Evolutionary conservation across 2,329 filamentous ascomycete species (phyloP).

Genomic region (Madurella mycetomatis): DNA sequence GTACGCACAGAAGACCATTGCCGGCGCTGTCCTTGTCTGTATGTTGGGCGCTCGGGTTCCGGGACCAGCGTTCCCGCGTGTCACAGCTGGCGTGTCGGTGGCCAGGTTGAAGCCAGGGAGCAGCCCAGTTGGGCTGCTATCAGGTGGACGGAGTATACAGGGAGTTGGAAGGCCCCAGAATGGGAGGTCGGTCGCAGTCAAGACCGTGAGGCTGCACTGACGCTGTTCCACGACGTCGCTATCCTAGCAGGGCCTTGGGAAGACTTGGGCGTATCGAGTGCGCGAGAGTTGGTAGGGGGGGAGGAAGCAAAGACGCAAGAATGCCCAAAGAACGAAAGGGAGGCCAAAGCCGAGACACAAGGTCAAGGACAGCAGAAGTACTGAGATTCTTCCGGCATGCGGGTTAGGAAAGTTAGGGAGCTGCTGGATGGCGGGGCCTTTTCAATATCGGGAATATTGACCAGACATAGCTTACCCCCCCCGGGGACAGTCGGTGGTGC

Average conservation of each 20-base stretch:
- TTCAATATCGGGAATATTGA: constrained; percentile 26
- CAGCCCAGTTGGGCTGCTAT: constrained; percentile 1
- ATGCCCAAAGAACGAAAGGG: neutral
- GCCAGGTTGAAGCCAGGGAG: neutral
- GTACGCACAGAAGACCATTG: constrained; percentile 45
- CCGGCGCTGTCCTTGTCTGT: neutral
- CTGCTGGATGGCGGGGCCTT: constrained; percentile 11
- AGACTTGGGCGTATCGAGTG: neutral
- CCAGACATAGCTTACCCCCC: constrained; percentile 9
- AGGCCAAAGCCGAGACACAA: neutral
- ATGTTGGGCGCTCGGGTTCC: neutral
- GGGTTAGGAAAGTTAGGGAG: constrained; percentile 12
- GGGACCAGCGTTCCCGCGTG: neutral
- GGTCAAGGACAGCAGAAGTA: constrained; percentile 11
- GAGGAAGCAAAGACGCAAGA: neutral
- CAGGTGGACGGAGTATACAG: constrained; percentile 8
- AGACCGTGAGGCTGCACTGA: constrained; percentile 1
- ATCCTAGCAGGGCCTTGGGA: neutral
- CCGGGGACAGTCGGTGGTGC: constrained; percentile 11
- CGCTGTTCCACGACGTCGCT: constrained; percentile 10
- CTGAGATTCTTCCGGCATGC: constrained; percentile 15
- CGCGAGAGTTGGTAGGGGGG: too few species aligned
- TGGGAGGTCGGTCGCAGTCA: neutral
- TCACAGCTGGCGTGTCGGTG: neutral
- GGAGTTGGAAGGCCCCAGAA: neutral